Base-by-base conservation (phyloP, 2,329 filamentous ascomycete species). In the Amauroascus niger region DNA sequence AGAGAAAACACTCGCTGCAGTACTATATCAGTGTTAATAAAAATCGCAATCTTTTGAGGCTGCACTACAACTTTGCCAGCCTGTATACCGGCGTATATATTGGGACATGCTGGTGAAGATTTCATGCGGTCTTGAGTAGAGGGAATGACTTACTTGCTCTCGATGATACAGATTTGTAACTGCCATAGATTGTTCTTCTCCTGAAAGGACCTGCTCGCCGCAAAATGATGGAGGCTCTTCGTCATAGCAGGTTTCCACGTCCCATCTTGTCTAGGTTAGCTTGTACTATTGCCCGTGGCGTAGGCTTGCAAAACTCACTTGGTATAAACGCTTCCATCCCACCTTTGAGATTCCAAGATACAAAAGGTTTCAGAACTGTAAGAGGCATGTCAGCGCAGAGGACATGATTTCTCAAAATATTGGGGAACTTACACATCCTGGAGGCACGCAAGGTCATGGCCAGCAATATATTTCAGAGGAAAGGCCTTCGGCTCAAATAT, bases 1-100 rank as follows among this genome's bases (percentile, higher is more conserved):
- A 48, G 9, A 60, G 45, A 33, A 60, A 60, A 35, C 58, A 60
- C 49, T 60, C 58, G 52, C 57, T 58, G 35, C 58, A 60, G 40
- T 58, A 60, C 58, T 60, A 53, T 11, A 39, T n/a, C 14, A 33
- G 5, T 9, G 16, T 49, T 22, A 49, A 22, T 14, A 26, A 8
- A 11, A 11, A 9, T 33, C 44, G 22, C 22, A 1, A 30, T 30
- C 5, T 11, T 26, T 26, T 18, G 18, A 18, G 39, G 20, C 46
- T 33, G 20, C n/a, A 43, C 32, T 14, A 14, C 5, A 14, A 4
- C 32, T 14, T 35, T 11, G 32, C 32, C 13, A 14, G 32, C 13
- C 6, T 35, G 11, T 9, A 30, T n/a, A n/a, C n/a, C n/a, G n/a
- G 26, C 4, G 26, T 30, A 35, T 14, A 5, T 11, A 35, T 3